These are phyloP conservation scores for Phaffomyces opuntiae DNA, from an alignment of 805 yeast species.

Conservation along the genomic window DNA sequence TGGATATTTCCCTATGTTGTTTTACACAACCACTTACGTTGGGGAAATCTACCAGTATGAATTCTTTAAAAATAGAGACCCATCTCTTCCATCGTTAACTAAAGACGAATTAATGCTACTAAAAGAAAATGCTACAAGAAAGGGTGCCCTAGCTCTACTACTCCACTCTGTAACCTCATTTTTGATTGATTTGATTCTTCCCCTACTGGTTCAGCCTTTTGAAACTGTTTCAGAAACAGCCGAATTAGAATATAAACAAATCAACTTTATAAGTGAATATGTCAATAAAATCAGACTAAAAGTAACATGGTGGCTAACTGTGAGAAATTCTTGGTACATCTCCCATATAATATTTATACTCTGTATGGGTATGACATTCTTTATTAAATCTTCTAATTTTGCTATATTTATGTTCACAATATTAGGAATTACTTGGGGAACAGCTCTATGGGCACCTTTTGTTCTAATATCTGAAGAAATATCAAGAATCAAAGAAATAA, in stretches of 20 bases:
- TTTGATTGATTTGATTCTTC: constrained; percentile 36
- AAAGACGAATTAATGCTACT: constrained; percentile 28
- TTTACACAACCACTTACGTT: constrained; percentile 59
- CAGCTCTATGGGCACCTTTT: constrained; percentile 62
- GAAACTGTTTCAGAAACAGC: constrained; percentile 9
- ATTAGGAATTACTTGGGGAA: constrained; percentile 59
- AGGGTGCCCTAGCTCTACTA: constrained; percentile 46
- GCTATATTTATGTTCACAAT: constrained; percentile 46
- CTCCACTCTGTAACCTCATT: constrained; percentile 43
- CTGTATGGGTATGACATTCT: constrained; percentile 42
- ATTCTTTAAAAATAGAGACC: constrained; percentile 27
- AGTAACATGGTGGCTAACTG: constrained; percentile 22
- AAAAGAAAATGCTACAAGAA: constrained; percentile 41
- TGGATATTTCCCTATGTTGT: constrained; percentile 60
- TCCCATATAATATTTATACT: constrained; percentile 45
- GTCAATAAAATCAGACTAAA: constrained; percentile 10
- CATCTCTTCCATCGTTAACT: constrained; percentile 30
- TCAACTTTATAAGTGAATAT: constrained; percentile 2
- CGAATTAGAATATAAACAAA: constrained; percentile 6
- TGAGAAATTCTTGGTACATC: constrained; percentile 40
- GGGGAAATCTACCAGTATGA: constrained; percentile 48
- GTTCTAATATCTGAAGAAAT: constrained; percentile 53
- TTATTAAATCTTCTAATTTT: constrained; percentile 30
- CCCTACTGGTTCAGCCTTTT: constrained; percentile 32
- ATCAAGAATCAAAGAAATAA: constrained; percentile 43